phyloP scores from a whole-genome alignment of 345 rosid genomes.

The Pseudoturritis turrita region DNA sequence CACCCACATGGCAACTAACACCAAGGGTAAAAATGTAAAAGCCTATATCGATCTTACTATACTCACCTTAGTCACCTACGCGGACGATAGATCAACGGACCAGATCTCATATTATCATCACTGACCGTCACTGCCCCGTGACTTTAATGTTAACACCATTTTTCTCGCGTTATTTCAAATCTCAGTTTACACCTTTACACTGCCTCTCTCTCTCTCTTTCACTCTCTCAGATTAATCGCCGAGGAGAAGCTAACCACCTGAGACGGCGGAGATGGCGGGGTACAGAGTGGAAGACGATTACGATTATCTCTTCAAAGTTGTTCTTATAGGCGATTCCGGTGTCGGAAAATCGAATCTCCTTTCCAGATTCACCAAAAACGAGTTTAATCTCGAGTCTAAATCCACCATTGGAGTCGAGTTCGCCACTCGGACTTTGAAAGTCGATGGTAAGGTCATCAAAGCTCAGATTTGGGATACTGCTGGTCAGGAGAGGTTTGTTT shows the following conservation, averaged over 20 bases:
- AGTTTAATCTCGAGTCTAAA: conserved; percentile 68
- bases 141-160: neutral
- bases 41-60: neutral
- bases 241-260: conserved; percentile 9
- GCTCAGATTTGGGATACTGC: conserved; percentile 89
- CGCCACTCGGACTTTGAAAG: conserved; percentile 54
- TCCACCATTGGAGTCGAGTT: conserved; percentile 81
- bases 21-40: neutral
- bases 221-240: conserved; percentile 5
- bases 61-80: neutral
- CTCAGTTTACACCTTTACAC: conserved; percentile 28
- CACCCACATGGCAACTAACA: neutral
- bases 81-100: conserved; percentile 9
- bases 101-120: neutral
- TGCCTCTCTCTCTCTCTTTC: conserved; percentile 15
- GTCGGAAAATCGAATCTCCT: conserved; percentile 68
- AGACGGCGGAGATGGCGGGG: conserved; percentile 41
- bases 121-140: conserved; percentile 11
- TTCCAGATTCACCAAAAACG: conserved; percentile 62
- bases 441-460: conserved; percentile 59
- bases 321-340: conserved; percentile 65
- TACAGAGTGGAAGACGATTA: conserved; percentile 49
- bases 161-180: conserved; percentile 27
- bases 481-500: conserved; percentile 46
- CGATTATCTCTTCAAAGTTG: conserved; percentile 66